A percentile compares a stretch with the other conserved stretches of the same genome.
Conservation (phyloP, 139 green algal species). For the Coccomyxa sp. region DNA sequence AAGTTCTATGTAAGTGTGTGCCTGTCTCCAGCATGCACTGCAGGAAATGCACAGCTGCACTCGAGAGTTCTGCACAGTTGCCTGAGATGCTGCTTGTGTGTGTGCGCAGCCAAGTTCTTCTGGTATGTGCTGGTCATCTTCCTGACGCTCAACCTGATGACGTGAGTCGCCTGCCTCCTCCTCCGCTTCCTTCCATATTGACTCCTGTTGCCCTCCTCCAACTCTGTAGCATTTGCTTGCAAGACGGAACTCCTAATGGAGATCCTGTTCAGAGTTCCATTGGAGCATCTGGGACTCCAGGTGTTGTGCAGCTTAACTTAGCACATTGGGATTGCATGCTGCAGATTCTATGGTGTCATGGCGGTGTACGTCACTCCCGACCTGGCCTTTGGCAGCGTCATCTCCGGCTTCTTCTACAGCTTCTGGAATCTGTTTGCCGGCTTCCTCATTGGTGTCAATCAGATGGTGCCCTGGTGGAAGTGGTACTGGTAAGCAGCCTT, state of each 20-base stretch:
- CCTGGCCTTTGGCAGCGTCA: constrained; percentile 13
- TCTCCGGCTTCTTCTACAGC: constrained; percentile 27
- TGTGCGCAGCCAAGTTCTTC: constrained; percentile 23
- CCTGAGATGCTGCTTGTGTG: background rate
- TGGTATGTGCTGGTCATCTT: constrained; percentile 28
- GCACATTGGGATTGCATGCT: background rate
- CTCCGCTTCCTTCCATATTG: background rate
- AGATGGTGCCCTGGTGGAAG: constrained; percentile 21
- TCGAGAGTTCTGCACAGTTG: background rate
- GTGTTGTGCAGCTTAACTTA: no score
- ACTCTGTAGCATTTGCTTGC: background rate
- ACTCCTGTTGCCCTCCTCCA: background rate
- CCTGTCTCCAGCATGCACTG: no score
- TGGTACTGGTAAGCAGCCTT: constrained; percentile 7
- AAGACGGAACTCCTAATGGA: background rate
- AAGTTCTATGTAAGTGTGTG: no score
- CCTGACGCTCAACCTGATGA: constrained; percentile 27
- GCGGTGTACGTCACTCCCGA: constrained; percentile 27
- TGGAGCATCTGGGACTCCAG: background rate
- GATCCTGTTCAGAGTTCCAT: background rate
- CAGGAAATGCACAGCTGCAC: no score
- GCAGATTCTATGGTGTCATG: constrained; percentile 30
- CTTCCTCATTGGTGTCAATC: constrained; percentile 14
- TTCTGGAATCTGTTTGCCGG: constrained; percentile 32
- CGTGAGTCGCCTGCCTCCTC: background rate